These are phyloP conservation scores for Saccharomycopsis capsularis DNA, from an alignment of 805 yeast genomes.

Conservation along the genomic window DNA sequence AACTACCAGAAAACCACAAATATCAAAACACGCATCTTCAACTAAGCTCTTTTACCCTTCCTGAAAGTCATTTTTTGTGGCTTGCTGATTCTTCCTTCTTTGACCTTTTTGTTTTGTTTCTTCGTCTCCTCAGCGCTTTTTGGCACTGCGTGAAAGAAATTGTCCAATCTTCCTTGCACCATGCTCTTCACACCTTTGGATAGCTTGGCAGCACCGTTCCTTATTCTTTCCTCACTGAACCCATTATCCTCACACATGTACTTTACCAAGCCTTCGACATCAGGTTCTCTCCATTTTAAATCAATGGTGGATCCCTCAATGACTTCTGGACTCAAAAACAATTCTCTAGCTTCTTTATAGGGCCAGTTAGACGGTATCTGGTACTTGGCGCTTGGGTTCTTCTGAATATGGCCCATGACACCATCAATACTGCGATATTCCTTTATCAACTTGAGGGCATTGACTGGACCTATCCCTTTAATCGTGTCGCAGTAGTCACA, in stretches of 20 bases:
- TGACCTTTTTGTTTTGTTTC: slow-evolving; percentile 31
- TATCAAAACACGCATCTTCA: too few relatives aligned
- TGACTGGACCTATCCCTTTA: slow-evolving; percentile 91
- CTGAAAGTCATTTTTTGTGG: slow-evolving; percentile 17
- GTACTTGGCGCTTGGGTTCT: slow-evolving; percentile 44
- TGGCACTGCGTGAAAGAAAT: slow-evolving; percentile 70
- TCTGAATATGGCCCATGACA: slow-evolving; percentile 55
- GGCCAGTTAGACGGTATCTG: slow-evolving; percentile 95
- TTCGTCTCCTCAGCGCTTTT: slow-evolving; percentile 37
- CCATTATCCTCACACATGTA: slow-evolving; percentile 85
- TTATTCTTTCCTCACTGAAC: slow-evolving; percentile 81
- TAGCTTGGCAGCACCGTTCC: slow-evolving; percentile 77
- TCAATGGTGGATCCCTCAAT: slow-evolving; percentile 51
- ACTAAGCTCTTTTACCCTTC: too few relatives aligned
- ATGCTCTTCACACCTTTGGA: slow-evolving; percentile 78
- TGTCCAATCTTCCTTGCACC: slow-evolving; percentile 87
- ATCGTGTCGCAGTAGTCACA: slow-evolving; percentile 97
- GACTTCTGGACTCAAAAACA: slow-evolving; percentile 81
- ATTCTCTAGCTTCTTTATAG: slow-evolving; percentile 73
- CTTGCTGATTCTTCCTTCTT: slow-evolving; percentile 25
- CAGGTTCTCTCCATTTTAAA: slow-evolving; percentile 85
- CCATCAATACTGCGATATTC: slow-evolving; percentile 80
- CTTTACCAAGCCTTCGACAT: slow-evolving; percentile 73
- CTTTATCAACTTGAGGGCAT: slow-evolving; percentile 80
- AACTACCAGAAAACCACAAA: too few relatives aligned